Conservation (phyloP, 768 basidiomycete genomes). For the Psilocybe sp. region DNA sequence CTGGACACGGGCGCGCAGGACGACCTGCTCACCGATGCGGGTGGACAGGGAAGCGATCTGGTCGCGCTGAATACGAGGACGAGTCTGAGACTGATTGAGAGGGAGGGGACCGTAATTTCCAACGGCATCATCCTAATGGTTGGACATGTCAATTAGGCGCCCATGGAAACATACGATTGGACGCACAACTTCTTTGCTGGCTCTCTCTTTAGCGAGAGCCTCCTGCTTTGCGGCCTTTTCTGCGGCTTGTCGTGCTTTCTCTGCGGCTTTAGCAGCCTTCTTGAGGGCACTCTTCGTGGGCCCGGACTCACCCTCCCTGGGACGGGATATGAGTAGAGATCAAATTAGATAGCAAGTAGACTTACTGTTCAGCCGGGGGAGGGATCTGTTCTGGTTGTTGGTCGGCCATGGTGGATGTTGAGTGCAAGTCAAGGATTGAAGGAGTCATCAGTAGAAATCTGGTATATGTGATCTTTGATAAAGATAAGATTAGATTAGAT, state of each 20-base stretch:
- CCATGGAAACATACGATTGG: constrained; percentile 1
- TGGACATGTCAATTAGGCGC: constrained; percentile 8
- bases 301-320: constrained; percentile 32
- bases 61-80: constrained; percentile 56
- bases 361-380: constrained; percentile 23
- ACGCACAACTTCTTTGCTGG: constrained; percentile 62
- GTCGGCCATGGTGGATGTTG: constrained; percentile 28
- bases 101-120: constrained; percentile 87
- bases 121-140: constrained; percentile 71
- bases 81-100: constrained; percentile 87
- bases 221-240: constrained; percentile 81
- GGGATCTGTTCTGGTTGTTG: constrained; percentile 19
- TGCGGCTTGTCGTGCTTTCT: constrained; percentile 87
- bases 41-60: constrained; percentile 65
- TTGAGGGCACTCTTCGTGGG: constrained; percentile 89
- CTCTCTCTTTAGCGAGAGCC: constrained; percentile 66
- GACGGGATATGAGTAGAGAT: neutral
- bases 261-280: constrained; percentile 85
- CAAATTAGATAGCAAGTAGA: constrained; percentile 1
- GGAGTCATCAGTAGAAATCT: constrained; percentile 9
- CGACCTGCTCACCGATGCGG: constrained; percentile 69
- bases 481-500: constrained; percentile 19
- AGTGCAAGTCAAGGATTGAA: neutral
- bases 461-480: constrained; percentile 4
- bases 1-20: constrained; percentile 88